Evolutionary conservation across 495 filamentous ascomycete species (phyloP).

Genomic region (Endocarpon pusillum): DNA sequence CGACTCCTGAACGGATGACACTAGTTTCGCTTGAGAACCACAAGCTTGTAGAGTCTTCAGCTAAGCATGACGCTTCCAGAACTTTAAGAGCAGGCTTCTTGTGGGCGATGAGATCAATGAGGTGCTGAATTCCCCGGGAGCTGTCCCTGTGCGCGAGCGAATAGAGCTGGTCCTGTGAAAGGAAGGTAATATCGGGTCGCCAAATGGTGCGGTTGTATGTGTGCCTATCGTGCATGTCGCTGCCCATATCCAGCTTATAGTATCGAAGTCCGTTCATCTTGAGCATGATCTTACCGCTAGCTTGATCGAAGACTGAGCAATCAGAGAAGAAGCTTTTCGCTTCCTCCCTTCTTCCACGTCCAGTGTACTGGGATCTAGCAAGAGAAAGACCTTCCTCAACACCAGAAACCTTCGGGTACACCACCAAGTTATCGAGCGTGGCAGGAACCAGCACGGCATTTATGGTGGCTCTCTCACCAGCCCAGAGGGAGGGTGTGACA

Average conservation of each 20-base stretch:
- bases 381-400: background rate
- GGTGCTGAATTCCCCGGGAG: conserved; percentile 9
- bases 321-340: conserved; percentile 9
- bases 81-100: conserved; percentile 24
- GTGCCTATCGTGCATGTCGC: conserved; percentile 1
- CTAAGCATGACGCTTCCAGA: conserved; percentile 21
- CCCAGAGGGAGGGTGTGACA: background rate
- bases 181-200: conserved; percentile 17
- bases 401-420: background rate
- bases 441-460: conserved; percentile 6
- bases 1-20: too few relatives aligned
- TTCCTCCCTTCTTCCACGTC: conserved; percentile 2
- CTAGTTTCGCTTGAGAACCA: too few relatives aligned
- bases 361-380: background rate
- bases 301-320: conserved; percentile 9
- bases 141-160: background rate
- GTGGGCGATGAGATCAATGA: conserved; percentile 17
- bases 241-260: conserved; percentile 4
- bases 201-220: conserved; percentile 9
- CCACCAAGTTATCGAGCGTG: conserved; percentile 4
- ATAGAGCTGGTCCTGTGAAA: conserved; percentile 6
- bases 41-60: conserved; percentile 3
- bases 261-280: conserved; percentile 10
- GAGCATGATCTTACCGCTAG: conserved; percentile 8
- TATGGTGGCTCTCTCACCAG: conserved; percentile 1